Conservation (phyloP, 1,139 yeast genomes). For the Blastobotrys buckinghamii region DNA sequence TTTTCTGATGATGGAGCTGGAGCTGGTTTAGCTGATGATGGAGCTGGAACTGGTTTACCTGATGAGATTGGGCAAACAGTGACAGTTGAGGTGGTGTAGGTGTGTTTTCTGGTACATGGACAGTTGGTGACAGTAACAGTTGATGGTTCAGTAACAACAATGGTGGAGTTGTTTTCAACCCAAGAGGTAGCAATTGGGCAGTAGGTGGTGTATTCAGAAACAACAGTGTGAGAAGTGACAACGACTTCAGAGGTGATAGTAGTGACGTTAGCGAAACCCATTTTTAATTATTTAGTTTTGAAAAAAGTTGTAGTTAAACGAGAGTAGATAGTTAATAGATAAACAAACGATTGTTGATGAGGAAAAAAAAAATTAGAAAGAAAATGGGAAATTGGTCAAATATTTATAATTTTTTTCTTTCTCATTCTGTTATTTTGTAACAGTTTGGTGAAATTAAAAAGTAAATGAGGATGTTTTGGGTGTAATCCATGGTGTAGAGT, state of each 20-base stretch:
- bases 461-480: too few relatives aligned
- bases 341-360: conserved; percentile 1
- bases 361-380: background rate
- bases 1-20: background rate
- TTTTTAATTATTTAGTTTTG: background rate
- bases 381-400: background rate
- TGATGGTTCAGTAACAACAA: conserved; percentile 39
- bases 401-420: background rate
- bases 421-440: too few relatives aligned
- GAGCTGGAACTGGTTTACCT: conserved; percentile 3
- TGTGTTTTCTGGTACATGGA: conserved; percentile 53
- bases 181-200: conserved; percentile 40
- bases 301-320: background rate
- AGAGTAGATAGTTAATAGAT: background rate
- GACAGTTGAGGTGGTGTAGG: conserved; percentile 38
- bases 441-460: too few relatives aligned
- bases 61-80: conserved; percentile 35
- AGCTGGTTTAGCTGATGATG: conserved; percentile 14
- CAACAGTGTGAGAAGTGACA: conserved; percentile 31
- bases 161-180: conserved; percentile 35
- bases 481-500: too few relatives aligned
- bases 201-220: conserved; percentile 38
- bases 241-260: conserved; percentile 30
- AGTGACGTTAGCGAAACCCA: conserved; percentile 18
- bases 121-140: conserved; percentile 41